Evolutionary conservation across 257 asterid species (phyloP).

Genomic region (Sherardia arvensis): DNA sequence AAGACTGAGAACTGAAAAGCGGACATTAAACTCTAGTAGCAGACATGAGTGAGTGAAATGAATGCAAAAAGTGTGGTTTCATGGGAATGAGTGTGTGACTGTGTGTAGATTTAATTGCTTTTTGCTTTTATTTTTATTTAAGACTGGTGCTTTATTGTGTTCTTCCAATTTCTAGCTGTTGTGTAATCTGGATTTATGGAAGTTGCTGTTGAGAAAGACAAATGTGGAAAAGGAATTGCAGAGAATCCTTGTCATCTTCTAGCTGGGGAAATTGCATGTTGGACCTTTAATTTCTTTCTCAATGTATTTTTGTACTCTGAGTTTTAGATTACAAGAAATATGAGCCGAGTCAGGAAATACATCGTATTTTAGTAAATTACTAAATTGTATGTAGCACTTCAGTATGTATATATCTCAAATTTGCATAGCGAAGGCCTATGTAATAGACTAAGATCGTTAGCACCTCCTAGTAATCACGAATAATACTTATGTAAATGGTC

Average conservation of each 20-base stretch:
- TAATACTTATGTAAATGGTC: too few species aligned
- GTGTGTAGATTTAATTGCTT: not conserved
- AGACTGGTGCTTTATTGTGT: too few species aligned
- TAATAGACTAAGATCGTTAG: too few species aligned
- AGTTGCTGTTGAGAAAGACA: not conserved
- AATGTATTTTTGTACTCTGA: not conserved
- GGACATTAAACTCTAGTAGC: conserved; percentile 1
- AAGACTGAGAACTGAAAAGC: conserved; percentile 9
- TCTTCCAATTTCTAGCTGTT: not conserved
- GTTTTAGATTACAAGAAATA: not conserved
- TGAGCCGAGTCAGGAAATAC: too few species aligned
- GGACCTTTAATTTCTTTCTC: not conserved
- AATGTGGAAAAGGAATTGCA: not conserved
- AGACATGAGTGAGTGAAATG: not conserved
- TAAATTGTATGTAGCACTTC: too few species aligned
- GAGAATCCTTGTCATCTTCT: not conserved
- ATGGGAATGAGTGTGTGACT: not conserved
- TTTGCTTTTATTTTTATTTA: not conserved
- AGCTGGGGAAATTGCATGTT: not conserved
- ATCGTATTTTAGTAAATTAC: too few species aligned
- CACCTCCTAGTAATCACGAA: too few species aligned
- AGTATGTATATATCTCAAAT: too few species aligned
- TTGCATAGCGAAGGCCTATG: too few species aligned
- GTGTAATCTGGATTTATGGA: conserved; percentile 1
- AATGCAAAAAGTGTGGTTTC: not conserved